These are phyloP conservation scores for Teratosphaeria viscida DNA, from an alignment of 2,329 filamentous ascomycete genomes.

Conservation along the genomic window DNA sequence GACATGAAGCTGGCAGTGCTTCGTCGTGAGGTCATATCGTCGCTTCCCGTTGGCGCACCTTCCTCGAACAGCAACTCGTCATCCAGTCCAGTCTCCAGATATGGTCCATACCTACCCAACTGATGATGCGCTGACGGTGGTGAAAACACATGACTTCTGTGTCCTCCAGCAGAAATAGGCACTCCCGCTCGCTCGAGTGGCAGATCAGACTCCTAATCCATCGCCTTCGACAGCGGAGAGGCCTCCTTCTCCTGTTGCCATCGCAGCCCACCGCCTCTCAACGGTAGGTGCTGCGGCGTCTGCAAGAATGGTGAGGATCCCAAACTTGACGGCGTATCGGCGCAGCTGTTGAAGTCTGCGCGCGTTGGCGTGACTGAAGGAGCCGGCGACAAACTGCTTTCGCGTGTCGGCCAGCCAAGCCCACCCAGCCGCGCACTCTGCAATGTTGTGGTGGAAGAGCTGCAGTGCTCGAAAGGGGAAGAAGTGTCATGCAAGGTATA, in stretches of 20 bases:
- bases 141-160: conserved; percentile 2
- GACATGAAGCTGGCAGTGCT: neutral
- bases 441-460: conserved; percentile 4
- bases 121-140: conserved; percentile 36
- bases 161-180: conserved; percentile 2
- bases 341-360: conserved; percentile 26
- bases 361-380: conserved; percentile 15
- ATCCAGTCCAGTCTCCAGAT: conserved; percentile 7
- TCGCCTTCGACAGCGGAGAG: conserved; percentile 10
- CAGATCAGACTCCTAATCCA: conserved; percentile 8
- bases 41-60: neutral
- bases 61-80: conserved; percentile 2
- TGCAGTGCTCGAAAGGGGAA: conserved; percentile 4
- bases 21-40: neutral
- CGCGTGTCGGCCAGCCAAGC: conserved; percentile 30
- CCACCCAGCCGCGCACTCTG: conserved; percentile 1
- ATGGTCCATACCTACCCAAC: conserved; percentile 37
- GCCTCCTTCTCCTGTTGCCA: conserved; percentile 10
- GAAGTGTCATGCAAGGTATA: conserved; percentile 37
- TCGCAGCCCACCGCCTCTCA: conserved; percentile 9
- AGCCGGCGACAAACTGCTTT: conserved; percentile 32
- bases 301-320: conserved; percentile 34
- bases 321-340: conserved; percentile 12
- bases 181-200: conserved; percentile 5
- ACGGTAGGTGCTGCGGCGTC: conserved; percentile 30